A percentile compares a stretch with the other conserved stretches of the same genome.
These are phyloP conservation scores for Podosphaera xanthii DNA, from an alignment of 2,329 filamentous ascomycete species.

Conservation along the genomic window DNA sequence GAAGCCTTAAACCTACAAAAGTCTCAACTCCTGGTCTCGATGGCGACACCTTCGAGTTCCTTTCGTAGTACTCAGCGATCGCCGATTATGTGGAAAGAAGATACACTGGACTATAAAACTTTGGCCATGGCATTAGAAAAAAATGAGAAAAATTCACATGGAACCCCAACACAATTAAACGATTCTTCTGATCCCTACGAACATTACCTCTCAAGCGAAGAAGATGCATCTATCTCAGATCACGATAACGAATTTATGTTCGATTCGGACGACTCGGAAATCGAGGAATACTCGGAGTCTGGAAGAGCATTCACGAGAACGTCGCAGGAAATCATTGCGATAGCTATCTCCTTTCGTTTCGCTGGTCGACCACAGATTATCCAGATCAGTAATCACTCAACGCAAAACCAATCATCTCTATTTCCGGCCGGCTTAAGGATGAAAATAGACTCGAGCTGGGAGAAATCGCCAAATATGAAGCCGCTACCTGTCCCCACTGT, in stretches of 20 bases:
- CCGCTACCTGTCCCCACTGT: background rate
- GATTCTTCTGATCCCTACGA: conserved; percentile 25
- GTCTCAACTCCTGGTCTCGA: background rate
- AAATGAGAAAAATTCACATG: conserved; percentile 4
- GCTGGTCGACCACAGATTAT: conserved; percentile 29
- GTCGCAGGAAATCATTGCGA: conserved; percentile 30
- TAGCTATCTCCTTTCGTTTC: conserved; percentile 34
- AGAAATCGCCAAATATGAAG: background rate
- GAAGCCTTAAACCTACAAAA: background rate
- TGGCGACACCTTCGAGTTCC: conserved; percentile 8
- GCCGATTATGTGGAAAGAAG: conserved; percentile 10
- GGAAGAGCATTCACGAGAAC: conserved; percentile 9
- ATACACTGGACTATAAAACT: conserved; percentile 11
- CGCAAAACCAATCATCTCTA: background rate
- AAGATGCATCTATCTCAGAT: conserved; percentile 39
- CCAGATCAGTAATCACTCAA: conserved; percentile 4
- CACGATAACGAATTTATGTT: conserved; percentile 30
- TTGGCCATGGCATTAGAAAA: conserved; percentile 7
- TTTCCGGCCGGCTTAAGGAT: background rate
- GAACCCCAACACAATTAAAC: conserved; percentile 1
- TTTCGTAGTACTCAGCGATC: conserved; percentile 10
- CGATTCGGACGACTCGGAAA: conserved; percentile 18
- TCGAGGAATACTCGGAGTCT: conserved; percentile 17
- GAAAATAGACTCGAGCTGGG: background rate
- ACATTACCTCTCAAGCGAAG: conserved; percentile 40